Evolutionary conservation across 2,329 filamentous ascomycete genomes (phyloP).

Genomic region (Alternaria arborescens): DNA sequence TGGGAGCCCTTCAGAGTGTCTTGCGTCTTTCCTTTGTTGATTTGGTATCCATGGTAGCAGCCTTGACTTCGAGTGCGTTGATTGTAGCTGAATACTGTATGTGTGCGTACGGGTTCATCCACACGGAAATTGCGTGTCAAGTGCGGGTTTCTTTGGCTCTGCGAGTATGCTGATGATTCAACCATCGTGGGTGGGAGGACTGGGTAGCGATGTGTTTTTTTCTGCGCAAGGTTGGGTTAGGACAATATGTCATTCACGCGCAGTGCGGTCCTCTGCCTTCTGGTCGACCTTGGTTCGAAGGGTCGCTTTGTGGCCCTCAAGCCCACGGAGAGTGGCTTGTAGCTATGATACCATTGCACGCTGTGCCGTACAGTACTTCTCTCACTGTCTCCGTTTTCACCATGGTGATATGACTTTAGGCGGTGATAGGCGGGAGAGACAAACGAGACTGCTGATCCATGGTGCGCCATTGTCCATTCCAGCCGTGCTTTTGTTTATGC

Average conservation of each 20-base stretch:
- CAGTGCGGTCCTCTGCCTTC: neutral
- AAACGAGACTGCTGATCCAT: slow-evolving; percentile 3
- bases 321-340: neutral
- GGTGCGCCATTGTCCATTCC: neutral
- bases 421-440: slow-evolving; percentile 1
- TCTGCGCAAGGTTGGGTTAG: neutral
- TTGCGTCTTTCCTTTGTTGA: neutral
- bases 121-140: neutral
- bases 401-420: slow-evolving; percentile 8
- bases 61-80: neutral
- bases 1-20: neutral
- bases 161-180: neutral
- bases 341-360: neutral
- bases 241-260: neutral
- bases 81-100: neutral
- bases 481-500: neutral
- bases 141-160: neutral
- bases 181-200: neutral
- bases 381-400: neutral
- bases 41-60: neutral
- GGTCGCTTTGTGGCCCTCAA: neutral
- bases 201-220: neutral
- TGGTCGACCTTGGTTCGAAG: neutral
- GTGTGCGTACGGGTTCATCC: neutral
- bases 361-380: neutral